Evolutionary conservation across 2,329 filamentous ascomycete genomes (phyloP).

Genomic region (Fusarium caatingaense): DNA sequence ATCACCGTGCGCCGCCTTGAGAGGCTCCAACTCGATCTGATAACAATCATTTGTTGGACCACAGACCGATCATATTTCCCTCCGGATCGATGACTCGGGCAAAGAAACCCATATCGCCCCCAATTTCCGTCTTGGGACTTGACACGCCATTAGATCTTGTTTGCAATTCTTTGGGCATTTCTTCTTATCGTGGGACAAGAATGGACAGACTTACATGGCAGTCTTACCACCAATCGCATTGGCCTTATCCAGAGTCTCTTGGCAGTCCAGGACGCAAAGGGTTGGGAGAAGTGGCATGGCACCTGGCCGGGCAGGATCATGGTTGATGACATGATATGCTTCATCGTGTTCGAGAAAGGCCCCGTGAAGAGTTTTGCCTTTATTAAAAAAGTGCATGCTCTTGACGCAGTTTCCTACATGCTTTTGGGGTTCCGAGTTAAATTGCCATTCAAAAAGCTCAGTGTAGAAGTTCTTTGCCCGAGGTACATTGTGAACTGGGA

Average conservation of each 20-base stretch:
- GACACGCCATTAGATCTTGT: not conserved
- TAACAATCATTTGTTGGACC: conserved; percentile 46
- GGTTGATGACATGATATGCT: conserved; percentile 45
- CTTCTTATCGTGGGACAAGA: not conserved
- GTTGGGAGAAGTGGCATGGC: conserved; percentile 50
- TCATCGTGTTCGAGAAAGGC: conserved; percentile 52
- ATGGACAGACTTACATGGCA: conserved; percentile 50
- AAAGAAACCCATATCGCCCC: conserved; percentile 50
- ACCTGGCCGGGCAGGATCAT: conserved; percentile 40
- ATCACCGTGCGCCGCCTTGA: not conserved
- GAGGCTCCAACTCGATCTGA: not conserved
- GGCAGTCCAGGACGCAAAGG: conserved; percentile 50
- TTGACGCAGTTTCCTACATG: conserved; percentile 42
- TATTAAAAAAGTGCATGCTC: conserved; percentile 51
- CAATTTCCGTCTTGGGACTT: conserved; percentile 53
- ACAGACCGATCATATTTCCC: conserved; percentile 53
- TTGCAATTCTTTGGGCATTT: conserved; percentile 1
- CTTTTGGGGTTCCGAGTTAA: conserved; percentile 35
- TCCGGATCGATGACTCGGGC: conserved; percentile 54
- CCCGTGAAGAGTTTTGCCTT: conserved; percentile 49
- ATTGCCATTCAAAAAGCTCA: conserved; percentile 52
- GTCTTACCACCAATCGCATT: conserved; percentile 49
- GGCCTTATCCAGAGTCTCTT: conserved; percentile 48
- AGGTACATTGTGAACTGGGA: conserved; percentile 51
- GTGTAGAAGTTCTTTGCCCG: conserved; percentile 54